These are phyloP conservation scores for Clavispora phyllophila DNA, from an alignment of 805 yeast genomes.

Conservation along the genomic window DNA sequence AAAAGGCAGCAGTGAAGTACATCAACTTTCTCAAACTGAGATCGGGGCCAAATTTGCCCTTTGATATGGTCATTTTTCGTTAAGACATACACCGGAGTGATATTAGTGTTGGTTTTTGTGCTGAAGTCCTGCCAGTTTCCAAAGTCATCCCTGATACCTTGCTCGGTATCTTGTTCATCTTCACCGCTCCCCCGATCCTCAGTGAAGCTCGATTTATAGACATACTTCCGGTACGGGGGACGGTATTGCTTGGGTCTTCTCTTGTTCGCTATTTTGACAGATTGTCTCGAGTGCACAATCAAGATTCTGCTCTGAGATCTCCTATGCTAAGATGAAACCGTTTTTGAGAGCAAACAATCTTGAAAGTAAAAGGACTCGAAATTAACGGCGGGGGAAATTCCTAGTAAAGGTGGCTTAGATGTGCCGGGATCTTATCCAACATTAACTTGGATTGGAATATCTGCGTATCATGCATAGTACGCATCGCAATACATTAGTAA, in stretches of 20 bases:
- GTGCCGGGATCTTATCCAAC: not conserved
- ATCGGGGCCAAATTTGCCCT: slow-evolving; percentile 43
- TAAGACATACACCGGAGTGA: slow-evolving; percentile 31
- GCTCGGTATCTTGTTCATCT: slow-evolving; percentile 6
- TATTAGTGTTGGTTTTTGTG: slow-evolving; percentile 21
- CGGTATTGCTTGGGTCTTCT: slow-evolving; percentile 78
- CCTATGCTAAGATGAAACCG: not conserved
- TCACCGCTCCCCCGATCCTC: slow-evolving; percentile 18
- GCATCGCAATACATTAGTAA: not conserved
- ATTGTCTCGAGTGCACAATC: not conserved
- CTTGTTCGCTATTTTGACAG: slow-evolving; percentile 68
- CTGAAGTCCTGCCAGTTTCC: slow-evolving; percentile 24
- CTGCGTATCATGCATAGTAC: not conserved
- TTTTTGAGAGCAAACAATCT: no score
- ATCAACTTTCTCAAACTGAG: slow-evolving; percentile 48
- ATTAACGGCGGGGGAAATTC: not conserved
- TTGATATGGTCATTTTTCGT: slow-evolving; percentile 16
- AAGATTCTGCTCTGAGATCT: not conserved
- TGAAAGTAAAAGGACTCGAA: not conserved
- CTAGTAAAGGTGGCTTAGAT: not conserved
- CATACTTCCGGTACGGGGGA: slow-evolving; percentile 77
- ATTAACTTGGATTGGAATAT: not conserved
- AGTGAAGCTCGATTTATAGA: slow-evolving; percentile 40
- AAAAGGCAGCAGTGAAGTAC: slow-evolving; percentile 34
- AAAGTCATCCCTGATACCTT: slow-evolving; percentile 7